These are phyloP conservation scores for Xylaria acuta DNA, from an alignment of 495 filamentous ascomycete genomes.

Conservation along the genomic window DNA sequence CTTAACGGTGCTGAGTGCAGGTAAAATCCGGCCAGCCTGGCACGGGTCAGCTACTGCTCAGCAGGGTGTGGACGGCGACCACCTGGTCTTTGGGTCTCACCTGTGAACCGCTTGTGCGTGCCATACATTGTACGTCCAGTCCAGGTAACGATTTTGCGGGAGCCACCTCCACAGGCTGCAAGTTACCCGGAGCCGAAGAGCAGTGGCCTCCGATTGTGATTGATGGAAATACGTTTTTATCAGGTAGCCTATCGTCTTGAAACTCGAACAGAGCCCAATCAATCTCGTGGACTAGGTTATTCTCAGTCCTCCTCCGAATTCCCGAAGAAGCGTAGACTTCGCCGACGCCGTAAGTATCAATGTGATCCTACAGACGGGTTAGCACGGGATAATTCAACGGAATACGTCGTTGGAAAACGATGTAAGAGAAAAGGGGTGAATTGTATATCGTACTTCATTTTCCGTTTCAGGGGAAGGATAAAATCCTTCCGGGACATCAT, in stretches of 20 bases:
- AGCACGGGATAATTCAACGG: conserved; percentile 35
- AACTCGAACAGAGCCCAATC: conserved; percentile 96
- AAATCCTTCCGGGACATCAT: conserved; percentile 83
- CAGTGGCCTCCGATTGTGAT: conserved; percentile 53
- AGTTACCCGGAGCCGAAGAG: conserved; percentile 27
- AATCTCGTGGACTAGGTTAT: conserved; percentile 82
- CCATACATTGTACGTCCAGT: conserved; percentile 83
- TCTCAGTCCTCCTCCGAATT: conserved; percentile 69
- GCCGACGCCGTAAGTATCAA: conserved; percentile 77
- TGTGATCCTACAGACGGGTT: conserved; percentile 59
- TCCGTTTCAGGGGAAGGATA: conserved; percentile 62
- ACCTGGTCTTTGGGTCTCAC: conserved; percentile 23
- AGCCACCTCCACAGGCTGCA: conserved; percentile 52
- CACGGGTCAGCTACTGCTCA: neutral
- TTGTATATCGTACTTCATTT: conserved; percentile 44
- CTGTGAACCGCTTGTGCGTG: conserved; percentile 83
- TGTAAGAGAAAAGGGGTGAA: neutral
- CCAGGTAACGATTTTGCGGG: conserved; percentile 64
- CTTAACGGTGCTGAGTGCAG: conserved; percentile 78
- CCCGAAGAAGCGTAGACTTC: conserved; percentile 89
- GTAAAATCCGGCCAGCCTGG: conserved; percentile 74
- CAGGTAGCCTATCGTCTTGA: conserved; percentile 69
- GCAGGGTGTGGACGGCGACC: neutral
- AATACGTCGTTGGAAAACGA: neutral
- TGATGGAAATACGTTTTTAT: conserved; percentile 64